Percentiles rank a stretch among this genome's conserved stretches.
Conservation (phyloP, 2,329 filamentous ascomycete species). For the Pseudofabraea citricarpa region DNA sequence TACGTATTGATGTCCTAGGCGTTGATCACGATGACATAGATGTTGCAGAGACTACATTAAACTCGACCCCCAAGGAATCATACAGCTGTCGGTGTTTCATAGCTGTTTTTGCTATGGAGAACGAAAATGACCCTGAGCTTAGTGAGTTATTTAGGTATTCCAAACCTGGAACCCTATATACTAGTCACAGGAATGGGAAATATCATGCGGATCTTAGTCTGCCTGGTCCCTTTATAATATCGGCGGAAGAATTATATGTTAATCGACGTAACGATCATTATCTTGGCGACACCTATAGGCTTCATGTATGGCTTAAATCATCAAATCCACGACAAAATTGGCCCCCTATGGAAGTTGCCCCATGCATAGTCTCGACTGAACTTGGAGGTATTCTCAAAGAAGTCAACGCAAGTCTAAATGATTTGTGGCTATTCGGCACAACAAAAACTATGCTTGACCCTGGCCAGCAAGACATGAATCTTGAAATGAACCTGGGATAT, state of each 20-base stretch:
- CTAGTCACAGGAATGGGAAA: slow-evolving; percentile 6
- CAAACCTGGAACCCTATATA: slow-evolving; percentile 8
- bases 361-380: slow-evolving; percentile 1
- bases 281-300: slow-evolving; percentile 16
- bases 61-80: too few relatives aligned
- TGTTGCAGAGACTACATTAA: too few relatives aligned
- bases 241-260: slow-evolving; percentile 13
- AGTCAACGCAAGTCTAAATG: slow-evolving; percentile 2
- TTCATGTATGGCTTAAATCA: slow-evolving; percentile 13
- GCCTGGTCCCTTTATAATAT: slow-evolving; percentile 15
- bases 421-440: slow-evolving; percentile 7
- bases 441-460: slow-evolving; percentile 3
- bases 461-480: slow-evolving; percentile 4
- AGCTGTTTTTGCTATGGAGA: slow-evolving; percentile 14
- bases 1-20: slow-evolving; percentile 16
- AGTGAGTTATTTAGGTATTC: slow-evolving; percentile 6
- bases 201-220: slow-evolving; percentile 12
- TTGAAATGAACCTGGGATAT: slow-evolving; percentile 7
- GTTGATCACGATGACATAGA: slow-evolving; percentile 11
- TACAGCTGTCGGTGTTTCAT: slow-evolving; percentile 15
- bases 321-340: slow-evolving; percentile 12
- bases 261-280: slow-evolving; percentile 11
- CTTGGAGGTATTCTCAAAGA: slow-evolving; percentile 3
- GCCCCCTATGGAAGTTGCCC: slow-evolving; percentile 15
- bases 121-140: slow-evolving; percentile 10